Percentiles rank a stretch among this genome's conserved stretches.
Evolutionary conservation across 192 early-diverging fungal genomes (phyloP).

Genomic region (Coemansia sp.): DNA sequence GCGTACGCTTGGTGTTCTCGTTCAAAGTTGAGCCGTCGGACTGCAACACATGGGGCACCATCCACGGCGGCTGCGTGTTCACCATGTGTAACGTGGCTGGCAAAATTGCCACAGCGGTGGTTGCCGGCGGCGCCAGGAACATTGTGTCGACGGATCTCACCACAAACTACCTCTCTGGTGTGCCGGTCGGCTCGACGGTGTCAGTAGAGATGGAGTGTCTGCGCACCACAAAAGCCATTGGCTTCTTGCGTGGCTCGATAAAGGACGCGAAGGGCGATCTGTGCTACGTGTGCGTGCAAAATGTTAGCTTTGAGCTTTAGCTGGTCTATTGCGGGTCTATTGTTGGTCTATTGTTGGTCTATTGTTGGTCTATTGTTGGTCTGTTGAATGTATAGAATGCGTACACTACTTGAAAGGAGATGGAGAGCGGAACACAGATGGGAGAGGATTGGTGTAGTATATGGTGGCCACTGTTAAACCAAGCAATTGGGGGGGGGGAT

Average conservation of each 20-base stretch:
- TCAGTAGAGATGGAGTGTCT: slow-evolving; percentile 36
- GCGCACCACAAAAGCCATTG: slow-evolving; percentile 37
- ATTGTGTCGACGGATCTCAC: slow-evolving; percentile 44
- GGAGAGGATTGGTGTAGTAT: too few species aligned
- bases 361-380: too few species aligned
- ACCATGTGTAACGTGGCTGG: slow-evolving; percentile 45
- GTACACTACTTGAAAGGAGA: too few species aligned
- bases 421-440: too few species aligned
- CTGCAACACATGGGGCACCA: slow-evolving; percentile 52
- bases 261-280: slow-evolving; percentile 19
- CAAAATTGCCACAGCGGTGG: slow-evolving; percentile 47
- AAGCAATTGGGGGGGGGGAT: too few species aligned
- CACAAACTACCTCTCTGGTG: slow-evolving; percentile 36
- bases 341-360: too few species aligned
- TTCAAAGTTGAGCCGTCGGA: slow-evolving; percentile 32
- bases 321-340: too few species aligned
- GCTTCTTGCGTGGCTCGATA: slow-evolving; percentile 29
- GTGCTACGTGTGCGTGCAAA: slow-evolving; percentile 6
- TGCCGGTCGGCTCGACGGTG: slow-evolving; percentile 18
- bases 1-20: slow-evolving; percentile 21
- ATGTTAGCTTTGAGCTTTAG: too few species aligned
- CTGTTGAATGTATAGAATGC: too few species aligned
- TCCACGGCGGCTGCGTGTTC: slow-evolving; percentile 53
- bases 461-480: too few species aligned
- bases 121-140: slow-evolving; percentile 26